Base-by-base conservation (phyloP, 139 green algal genomes). In the Tetradesmus obliquus region DNA sequence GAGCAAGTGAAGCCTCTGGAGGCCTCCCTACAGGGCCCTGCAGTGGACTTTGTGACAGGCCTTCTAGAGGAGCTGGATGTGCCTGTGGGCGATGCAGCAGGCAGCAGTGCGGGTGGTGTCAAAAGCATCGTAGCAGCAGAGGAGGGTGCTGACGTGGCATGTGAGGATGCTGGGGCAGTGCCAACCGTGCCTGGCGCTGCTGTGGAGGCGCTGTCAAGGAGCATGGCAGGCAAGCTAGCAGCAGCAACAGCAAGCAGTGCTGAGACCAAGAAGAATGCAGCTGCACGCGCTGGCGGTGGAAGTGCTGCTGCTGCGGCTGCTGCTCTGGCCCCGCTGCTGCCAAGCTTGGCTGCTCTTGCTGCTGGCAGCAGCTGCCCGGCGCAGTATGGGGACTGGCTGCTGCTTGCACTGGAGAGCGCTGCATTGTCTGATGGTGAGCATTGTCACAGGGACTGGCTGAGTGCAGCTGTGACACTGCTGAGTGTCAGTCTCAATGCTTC, bases 341-440 rank as follows among this genome's bases (percentile, higher is more conserved):
- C 76, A 12, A 55, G 76, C 9, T 20, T 91, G 55, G 72, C 88
- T 55, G 90, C 84, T 22, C 55, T 90, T 51, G 83, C 90, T 24
- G 92, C 82, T 15, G 58, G 58, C 24, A 89, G 10, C 17, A 91
- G 76, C 86, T 84, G 86, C n/a, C 3, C 13, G 54, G 19, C 17
- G 5, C 89, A 92, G n/a, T 79, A 84, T 24, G 60, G 62, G 9
- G 89, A 92, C 53, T 92, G 89, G 89, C 82, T 92, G 82, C 20
- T 92, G 81, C 89, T 92, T 66, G 89, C 89, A 13, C 69, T 92
- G 62, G 89, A 92, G 62, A 89, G 53, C 9, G 89, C 89, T 58
- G 82, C n/a, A 24, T 66, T 85, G 66, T 92, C 89, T 22, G 66
- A 76, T 76, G 66, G 66, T 76, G 66, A 76, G 66, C 17, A 3